Base-by-base conservation (phyloP, 345 rosid species). In the Isatis tinctoria region DNA sequence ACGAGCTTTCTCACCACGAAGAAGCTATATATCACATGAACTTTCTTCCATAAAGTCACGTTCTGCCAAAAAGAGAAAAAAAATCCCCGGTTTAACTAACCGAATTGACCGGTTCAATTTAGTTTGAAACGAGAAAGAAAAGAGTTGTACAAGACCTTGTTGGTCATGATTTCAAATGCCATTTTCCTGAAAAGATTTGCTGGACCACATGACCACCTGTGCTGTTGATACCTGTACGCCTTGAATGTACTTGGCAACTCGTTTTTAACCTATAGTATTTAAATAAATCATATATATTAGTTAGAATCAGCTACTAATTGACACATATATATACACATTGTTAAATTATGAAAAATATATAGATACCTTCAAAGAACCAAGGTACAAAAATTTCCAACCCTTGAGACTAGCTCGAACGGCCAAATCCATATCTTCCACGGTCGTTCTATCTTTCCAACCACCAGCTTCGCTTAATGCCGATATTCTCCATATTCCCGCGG, bases 381-480 rank as follows among this genome's bases (percentile, higher is more conserved):
- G 88, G 81, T 95, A 95, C 28, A 95, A 69, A 30, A 95, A 95
- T 65, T 90, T 88, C 99, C 99, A 95, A 68, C 97, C 99, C 79
- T 86, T 92, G 32, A 95, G 97, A 83, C 97, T 90, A 13, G 99
- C 99, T 54, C 99, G 83, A 30, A 95, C 99, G 0, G 99, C 99
- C 43, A 95, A 86, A 64, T 95, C 99, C 99, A 95, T 95, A 53
- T 95, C 99, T 74, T 95, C 99, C 40, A 95, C 99, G 0, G 99
- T 95, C 51, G 99, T 95, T 80, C 99, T 84, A 39, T 95, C 99
- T 80, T 95, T 92, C 99, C 99, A 95, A 5, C 99, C 99, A 32
- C 99, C 99, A 6, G 99, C 99, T 76, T 95, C 99, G 53, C 79
- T 90, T 30, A 95, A 61, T 51, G 99, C 99, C 1, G 87, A 62